These are phyloP conservation scores for Botryotinia globosa DNA, from an alignment of 2,329 filamentous ascomycete species.

Conservation along the genomic window DNA sequence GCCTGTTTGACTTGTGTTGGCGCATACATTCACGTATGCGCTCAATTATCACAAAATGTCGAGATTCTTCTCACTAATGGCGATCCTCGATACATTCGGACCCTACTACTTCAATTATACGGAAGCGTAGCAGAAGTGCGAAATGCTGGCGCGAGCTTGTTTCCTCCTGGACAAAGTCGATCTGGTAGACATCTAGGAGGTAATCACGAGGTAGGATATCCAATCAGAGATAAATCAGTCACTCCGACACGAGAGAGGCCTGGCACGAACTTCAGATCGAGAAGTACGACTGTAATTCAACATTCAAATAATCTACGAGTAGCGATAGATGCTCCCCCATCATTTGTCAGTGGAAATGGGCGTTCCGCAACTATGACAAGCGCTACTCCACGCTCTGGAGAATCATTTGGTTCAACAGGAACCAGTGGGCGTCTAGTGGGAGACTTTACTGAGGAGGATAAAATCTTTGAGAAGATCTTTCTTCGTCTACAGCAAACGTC, in stretches of 20 bases:
- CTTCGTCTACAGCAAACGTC: slow-evolving; percentile 70
- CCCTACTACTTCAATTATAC: slow-evolving; percentile 60
- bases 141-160: slow-evolving; percentile 35
- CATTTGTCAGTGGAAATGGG: slow-evolving; percentile 49
- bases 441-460: slow-evolving; percentile 74
- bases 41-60: slow-evolving; percentile 58
- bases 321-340: slow-evolving; percentile 52
- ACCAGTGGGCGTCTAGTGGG: slow-evolving; percentile 35
- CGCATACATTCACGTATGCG: slow-evolving; percentile 64
- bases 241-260: slow-evolving; percentile 53
- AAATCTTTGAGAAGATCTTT: slow-evolving; percentile 79
- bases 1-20: slow-evolving; percentile 62
- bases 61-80: slow-evolving; percentile 63
- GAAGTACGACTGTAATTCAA: slow-evolving; percentile 38
- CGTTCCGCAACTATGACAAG: slow-evolving; percentile 49
- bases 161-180: slow-evolving; percentile 24
- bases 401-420: slow-evolving; percentile 64
- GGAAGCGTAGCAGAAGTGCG: slow-evolving; percentile 67
- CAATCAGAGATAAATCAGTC: slow-evolving; percentile 51
- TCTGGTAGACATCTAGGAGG: slow-evolving; percentile 23
- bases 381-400: slow-evolving; percentile 76
- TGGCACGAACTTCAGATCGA: slow-evolving; percentile 37
- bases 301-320: slow-evolving; percentile 46
- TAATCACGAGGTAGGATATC: slow-evolving; percentile 50
- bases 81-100: slow-evolving; percentile 64